A percentile compares a stretch with the other conserved stretches of the same genome.
These are phyloP conservation scores for Tylopilus subfusipes DNA, from an alignment of 768 basidiomycete species.

Conservation along the genomic window DNA sequence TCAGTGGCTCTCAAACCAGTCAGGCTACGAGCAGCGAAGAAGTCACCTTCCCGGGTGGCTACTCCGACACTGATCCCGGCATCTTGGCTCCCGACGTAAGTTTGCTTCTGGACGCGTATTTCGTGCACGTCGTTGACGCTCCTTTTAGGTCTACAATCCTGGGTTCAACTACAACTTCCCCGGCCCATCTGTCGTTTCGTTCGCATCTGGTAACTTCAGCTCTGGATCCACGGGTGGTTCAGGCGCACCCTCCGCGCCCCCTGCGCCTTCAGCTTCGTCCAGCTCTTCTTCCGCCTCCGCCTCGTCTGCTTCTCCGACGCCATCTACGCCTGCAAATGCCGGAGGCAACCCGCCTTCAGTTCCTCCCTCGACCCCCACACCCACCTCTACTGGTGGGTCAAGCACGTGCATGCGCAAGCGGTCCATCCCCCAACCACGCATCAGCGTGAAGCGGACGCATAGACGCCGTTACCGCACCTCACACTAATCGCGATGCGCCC, in stretches of 20 bases:
- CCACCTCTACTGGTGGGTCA: slow-evolving; percentile 6
- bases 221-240: slow-evolving; percentile 5
- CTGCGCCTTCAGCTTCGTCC: neutral
- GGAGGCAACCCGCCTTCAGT: slow-evolving; percentile 3
- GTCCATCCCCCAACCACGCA: neutral
- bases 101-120: neutral
- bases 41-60: slow-evolving; percentile 67
- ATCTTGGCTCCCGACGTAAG: slow-evolving; percentile 51
- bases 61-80: slow-evolving; percentile 64
- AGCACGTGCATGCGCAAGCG: slow-evolving; percentile 13
- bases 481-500: slow-evolving; percentile 5
- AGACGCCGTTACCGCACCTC: slow-evolving; percentile 9
- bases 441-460: slow-evolving; percentile 14
- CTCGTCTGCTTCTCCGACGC: neutral
- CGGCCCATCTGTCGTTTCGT: slow-evolving; percentile 45
- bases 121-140: neutral
- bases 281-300: neutral
- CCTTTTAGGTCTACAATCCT: slow-evolving; percentile 26
- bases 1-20: slow-evolving; percentile 29
- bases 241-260: neutral
- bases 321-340: neutral
- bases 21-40: slow-evolving; percentile 30
- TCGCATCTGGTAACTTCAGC: slow-evolving; percentile 27
- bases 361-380: neutral
- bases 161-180: slow-evolving; percentile 44